Evolutionary conservation across 169 alveolate species (phyloP).

Genomic region (Plasmodium yoelii): DNA sequence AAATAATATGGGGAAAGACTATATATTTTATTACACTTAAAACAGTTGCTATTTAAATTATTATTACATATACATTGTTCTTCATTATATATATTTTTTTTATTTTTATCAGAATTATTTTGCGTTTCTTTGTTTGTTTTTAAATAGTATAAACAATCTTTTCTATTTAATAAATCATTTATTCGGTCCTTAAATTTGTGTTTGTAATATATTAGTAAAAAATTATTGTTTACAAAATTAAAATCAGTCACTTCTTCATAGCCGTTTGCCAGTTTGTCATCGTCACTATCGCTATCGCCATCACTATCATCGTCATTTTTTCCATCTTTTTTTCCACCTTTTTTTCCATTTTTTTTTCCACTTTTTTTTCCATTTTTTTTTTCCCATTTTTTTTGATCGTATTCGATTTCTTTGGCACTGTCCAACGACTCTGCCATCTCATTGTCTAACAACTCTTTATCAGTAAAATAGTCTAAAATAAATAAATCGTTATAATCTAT

Average conservation of each 20-base stretch:
- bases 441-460: conserved; percentile 28
- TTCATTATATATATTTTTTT: not conserved
- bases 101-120: not conserved
- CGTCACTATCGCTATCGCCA: too few relatives aligned
- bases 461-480: conserved; percentile 39
- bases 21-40: conserved; percentile 21
- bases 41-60: too few relatives aligned
- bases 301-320: too few relatives aligned
- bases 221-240: conserved; percentile 22
- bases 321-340: too few relatives aligned
- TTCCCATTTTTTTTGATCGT: too few relatives aligned
- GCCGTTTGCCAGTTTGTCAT: too few relatives aligned
- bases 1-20: conserved; percentile 48
- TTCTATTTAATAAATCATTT: conserved; percentile 18
- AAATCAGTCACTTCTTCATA: conserved; percentile 34
- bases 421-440: not conserved
- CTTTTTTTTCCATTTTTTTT: too few relatives aligned
- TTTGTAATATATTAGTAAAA: conserved; percentile 15
- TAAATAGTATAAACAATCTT: conserved; percentile 28
- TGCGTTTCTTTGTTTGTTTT: not conserved
- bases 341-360: too few relatives aligned
- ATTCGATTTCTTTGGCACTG: not conserved
- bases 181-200: not conserved
- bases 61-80: not conserved
- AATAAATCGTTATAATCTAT: not conserved